Evolutionary conservation across 116 monocot species (phyloP), one percentile per base, ranked within the genome.

Genomic region (Cymodocea nodosa): DNA sequence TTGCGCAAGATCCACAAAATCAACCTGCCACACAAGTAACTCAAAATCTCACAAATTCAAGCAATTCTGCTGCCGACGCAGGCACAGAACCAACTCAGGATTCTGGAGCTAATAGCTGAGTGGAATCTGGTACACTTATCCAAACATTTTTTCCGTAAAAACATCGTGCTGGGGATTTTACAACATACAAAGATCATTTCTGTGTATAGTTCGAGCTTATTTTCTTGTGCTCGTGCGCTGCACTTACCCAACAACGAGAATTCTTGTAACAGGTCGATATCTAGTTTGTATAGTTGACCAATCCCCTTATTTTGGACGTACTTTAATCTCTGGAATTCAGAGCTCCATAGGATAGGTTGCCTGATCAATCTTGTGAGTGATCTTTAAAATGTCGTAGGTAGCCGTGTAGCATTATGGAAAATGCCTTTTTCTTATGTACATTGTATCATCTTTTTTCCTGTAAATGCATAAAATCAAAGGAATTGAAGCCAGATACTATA

Each of bases 41-140:
- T 66, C 81, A 83, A 68, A 79, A 72, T 63, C 85, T 85, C 52
- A 73, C 70, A 51, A 85, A 90, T 13, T 73, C 81, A 12, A 67
- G 72, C 60, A 84, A 68, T 48, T 81, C 94, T 40, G 56, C 72
- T 67, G 73, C 79, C 66, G 87, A 81, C 68, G 79, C 14, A 23
- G 64, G 72, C 3, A 62, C 79, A 19, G 87, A 87, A 77, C 68
- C 68, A 68, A 81, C 77, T 52, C 81, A 90, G 70, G 89, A 89
- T 62, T 78, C 86, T 23, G 18, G 68, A 54, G 60, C 63, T 74
- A 66, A 15, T 16, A 79, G 73, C 44, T 92, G 70, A 51, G 57
- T 44, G 9, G 35, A 18, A 65, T 15, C 39, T 50, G 13, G 48
- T 15, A 23, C 5, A 22, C 48, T 10, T 39, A 19, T 19, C 35